Evolutionary conservation across 202 grass and related monocot species (phyloP).

Genomic region (Dendrocalamus latiflorus): DNA sequence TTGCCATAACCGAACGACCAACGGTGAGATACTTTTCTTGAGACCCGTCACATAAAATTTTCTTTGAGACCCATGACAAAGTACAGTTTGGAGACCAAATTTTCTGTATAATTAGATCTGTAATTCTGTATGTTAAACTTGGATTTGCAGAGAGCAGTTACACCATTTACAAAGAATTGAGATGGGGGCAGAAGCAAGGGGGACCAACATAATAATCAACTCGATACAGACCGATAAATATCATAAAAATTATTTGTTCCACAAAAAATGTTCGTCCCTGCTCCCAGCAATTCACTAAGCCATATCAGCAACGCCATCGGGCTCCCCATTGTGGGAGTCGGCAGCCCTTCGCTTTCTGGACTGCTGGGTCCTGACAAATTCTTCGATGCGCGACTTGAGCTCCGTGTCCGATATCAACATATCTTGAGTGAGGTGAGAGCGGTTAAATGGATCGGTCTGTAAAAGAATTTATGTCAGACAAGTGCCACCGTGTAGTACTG

Average conservation of each 20-base stretch:
- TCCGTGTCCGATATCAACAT: slow-evolving; percentile 79
- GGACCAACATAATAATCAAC: neutral
- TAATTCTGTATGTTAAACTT: neutral
- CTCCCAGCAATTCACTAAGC: slow-evolving; percentile 23
- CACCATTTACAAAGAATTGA: slow-evolving; percentile 45
- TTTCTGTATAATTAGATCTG: neutral
- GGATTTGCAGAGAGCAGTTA: slow-evolving; percentile 11
- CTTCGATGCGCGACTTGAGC: slow-evolving; percentile 68
- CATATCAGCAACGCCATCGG: slow-evolving; percentile 32
- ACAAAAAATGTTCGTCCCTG: neutral
- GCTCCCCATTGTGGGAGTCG: neutral
- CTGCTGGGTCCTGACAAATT: slow-evolving; percentile 65
- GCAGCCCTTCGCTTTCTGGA: slow-evolving; percentile 29
- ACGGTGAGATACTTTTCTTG: neutral
- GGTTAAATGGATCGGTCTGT: slow-evolving; percentile 93
- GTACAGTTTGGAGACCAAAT: neutral
- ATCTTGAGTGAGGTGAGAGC: slow-evolving; percentile 93
- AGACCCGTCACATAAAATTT: too few species aligned
- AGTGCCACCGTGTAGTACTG: neutral
- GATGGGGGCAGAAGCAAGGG: neutral
- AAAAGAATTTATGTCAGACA: slow-evolving; percentile 27
- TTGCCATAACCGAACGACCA: neutral
- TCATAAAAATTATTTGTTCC: neutral
- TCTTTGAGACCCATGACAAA: neutral
- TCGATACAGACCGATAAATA: neutral